Base-by-base conservation (phyloP, 2,329 filamentous ascomycete genomes). In the Dactylellina sp. region DNA sequence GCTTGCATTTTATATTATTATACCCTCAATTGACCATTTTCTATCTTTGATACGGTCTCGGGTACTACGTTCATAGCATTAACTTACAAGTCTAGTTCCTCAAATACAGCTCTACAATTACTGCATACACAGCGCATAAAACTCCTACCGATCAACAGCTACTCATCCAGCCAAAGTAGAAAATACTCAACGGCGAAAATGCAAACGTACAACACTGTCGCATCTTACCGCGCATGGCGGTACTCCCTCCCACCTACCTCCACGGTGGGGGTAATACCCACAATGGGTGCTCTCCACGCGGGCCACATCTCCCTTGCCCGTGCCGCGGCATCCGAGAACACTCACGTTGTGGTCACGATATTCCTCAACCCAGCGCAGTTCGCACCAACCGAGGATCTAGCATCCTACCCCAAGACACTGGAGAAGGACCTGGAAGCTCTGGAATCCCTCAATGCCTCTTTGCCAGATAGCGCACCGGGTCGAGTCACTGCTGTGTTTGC, bases 331-430 rank as follows among this genome's bases (percentile, higher is more conserved):
- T 84, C 85, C 52, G 92, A 96, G 78, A 95, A 93, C 82, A 90
- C 91, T 76, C 87, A 93, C 78, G 91, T 98, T 65, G 89, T 97
- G 75, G 91, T 99, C 64, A 93, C 90, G 80, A 89, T 98, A 77
- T 99, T 94, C 81, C 91, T 99, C 79, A 99, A 99, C 81, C 95
- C 95, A 2, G 95, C 95, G 0, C 95, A 99, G 82, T 99, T 99
- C 80, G 94, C 94, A 32, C 84, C 92, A 20, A 87, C 89, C 65
- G 95, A 99, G 81, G 95, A 99, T 80, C 85, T 99, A 18, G 87
- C 87, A 46, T 92, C 89, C 76, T 99, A 99, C 81, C 95, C 95
- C 0, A 89, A 91, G 65, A 97, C 93, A 1, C 97, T 93, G 92
- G 89, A 90, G 12, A 82, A 86, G 42, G 95, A 99, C 81, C 83